Conservation (phyloP, 1,139 yeast genomes). For the Yamadazyma sp. region DNA sequence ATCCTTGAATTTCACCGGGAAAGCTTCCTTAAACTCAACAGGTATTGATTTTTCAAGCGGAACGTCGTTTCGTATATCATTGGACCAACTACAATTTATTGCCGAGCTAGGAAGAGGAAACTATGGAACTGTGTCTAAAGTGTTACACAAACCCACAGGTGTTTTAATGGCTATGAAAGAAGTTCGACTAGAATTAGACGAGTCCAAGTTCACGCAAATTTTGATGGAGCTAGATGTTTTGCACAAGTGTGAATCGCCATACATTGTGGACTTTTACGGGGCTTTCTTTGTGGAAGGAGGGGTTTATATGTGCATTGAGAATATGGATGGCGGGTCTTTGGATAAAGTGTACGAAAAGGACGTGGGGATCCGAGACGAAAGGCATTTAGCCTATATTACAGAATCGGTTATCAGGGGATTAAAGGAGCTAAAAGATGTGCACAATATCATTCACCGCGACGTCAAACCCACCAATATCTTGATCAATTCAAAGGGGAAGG, state of each 20-base stretch:
- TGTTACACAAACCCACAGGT: constrained; percentile 90
- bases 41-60: constrained; percentile 93
- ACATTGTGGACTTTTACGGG: constrained; percentile 92
- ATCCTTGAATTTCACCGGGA: constrained; percentile 86
- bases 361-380: constrained; percentile 78
- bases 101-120: constrained; percentile 94
- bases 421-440: constrained; percentile 77
- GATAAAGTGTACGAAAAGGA: constrained; percentile 75
- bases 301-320: constrained; percentile 97
- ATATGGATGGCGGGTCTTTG: constrained; percentile 96
- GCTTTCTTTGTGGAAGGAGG: constrained; percentile 98
- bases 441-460: constrained; percentile 93
- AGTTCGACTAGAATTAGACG: constrained; percentile 88
- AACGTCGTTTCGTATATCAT: constrained; percentile 78
- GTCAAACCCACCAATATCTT: constrained; percentile 95
- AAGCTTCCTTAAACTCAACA: constrained; percentile 85
- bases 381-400: constrained; percentile 73
- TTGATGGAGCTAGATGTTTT: constrained; percentile 93
- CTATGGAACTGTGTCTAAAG: constrained; percentile 93
- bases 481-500: constrained; percentile 77
- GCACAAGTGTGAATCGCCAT: constrained; percentile 87
- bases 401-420: constrained; percentile 82
- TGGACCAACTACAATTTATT: constrained; percentile 79
- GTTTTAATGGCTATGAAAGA: constrained; percentile 97
- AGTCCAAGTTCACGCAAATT: constrained; percentile 86